Evolutionary conservation across 768 basidiomycete genomes (phyloP), one percentile per base, ranked within the genome.

Genomic region (Suillus discolor): DNA sequence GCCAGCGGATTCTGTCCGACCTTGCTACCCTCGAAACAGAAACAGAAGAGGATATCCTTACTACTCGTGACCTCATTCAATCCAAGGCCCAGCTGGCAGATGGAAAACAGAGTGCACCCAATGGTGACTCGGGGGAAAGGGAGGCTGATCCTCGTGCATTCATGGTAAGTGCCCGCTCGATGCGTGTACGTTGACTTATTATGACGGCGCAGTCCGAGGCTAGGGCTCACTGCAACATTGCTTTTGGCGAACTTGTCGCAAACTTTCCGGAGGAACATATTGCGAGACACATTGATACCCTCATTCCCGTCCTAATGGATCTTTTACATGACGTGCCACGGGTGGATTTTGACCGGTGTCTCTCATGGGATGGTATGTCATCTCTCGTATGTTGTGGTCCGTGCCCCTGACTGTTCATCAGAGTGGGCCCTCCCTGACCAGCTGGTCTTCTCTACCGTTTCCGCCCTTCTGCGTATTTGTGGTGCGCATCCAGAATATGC

Each of bases 351-450:
- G 93, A 93, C 74, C 83, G 79, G 66, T 89, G 86, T 67, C 79
- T 96, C 6, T 89, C 88, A 6, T 96, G 94, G 94, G 84, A 88
- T 70, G 91, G 93, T 94, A 71, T 62, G 79, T 65, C 49, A 66
- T 45, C 55, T 47, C 57, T 16, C 25, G 34, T 49, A 34, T 47
- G 20, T 6, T 28, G 28, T 15, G 16, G 49, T 44, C 7, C 36
- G 25, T 45, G 57, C 61, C 6, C 31, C 54, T 71, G 18, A 67
- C 25, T 23, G 15, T 36, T 20, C 36, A 44, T n/a, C 53, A 95
- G 94, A 93, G 69, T 95, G 93, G 93, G 85, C 93, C 3, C 82
- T 93, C 39, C 89, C 94, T 44, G 92, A 96, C 76, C 91, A 94
- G 71, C 84, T 96, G 47, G 89, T 92, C 1, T 92, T 83, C 72